These are phyloP conservation scores for Nepenthes mirabilis DNA, from an alignment of 148 eudicot genomes.

Conservation along the genomic window DNA sequence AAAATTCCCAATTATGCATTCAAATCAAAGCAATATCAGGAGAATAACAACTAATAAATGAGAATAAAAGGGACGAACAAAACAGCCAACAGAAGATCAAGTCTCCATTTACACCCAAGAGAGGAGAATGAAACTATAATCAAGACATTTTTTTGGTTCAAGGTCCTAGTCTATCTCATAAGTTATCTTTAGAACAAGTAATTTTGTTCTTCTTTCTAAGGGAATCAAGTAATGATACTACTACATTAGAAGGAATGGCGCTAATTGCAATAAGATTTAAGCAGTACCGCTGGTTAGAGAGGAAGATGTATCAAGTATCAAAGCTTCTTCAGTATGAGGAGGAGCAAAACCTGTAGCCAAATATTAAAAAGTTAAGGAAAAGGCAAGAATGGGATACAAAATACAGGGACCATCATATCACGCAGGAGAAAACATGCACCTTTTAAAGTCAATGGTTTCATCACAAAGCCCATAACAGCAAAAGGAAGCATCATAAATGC, in stretches of 20 bases:
- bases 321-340: constrained; percentile 20
- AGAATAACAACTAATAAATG: too few relatives aligned
- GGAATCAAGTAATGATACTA: background rate
- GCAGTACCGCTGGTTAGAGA: constrained; percentile 28
- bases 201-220: background rate
- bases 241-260: background rate
- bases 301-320: constrained; percentile 5
- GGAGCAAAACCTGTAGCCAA: constrained; percentile 33
- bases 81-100: too few relatives aligned
- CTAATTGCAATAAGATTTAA: background rate
- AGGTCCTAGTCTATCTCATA: too few relatives aligned
- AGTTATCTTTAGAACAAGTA: too few relatives aligned
- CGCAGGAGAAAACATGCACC: constrained; percentile 23
- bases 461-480: constrained; percentile 69
- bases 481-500: constrained; percentile 81
- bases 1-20: too few relatives aligned
- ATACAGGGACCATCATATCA: background rate
- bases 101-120: too few relatives aligned
- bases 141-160: too few relatives aligned
- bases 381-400: background rate
- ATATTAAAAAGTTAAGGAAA: constrained; percentile 8
- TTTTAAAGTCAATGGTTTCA: constrained; percentile 80
- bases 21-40: too few relatives aligned
- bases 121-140: too few relatives aligned
- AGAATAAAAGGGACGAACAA: too few relatives aligned